Evolutionary conservation across 2,329 filamentous ascomycete genomes (phyloP).

Genomic region (Paraphoma chrysanthemicola): DNA sequence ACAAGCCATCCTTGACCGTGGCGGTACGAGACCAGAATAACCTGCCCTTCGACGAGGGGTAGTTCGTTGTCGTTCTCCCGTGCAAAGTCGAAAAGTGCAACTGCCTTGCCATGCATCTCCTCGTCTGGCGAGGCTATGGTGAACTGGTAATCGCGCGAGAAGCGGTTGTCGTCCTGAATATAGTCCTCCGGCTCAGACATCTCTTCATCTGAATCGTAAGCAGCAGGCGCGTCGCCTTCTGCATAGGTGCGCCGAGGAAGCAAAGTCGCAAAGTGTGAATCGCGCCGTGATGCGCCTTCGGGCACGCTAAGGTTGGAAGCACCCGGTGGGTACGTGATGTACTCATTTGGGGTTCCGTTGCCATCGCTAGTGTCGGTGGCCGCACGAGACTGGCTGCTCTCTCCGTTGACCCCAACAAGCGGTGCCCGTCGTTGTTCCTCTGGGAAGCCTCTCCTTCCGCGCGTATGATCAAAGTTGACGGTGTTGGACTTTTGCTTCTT

Average conservation of each 20-base stretch:
- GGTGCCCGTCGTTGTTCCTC: slow-evolving; percentile 54
- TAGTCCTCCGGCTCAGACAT: slow-evolving; percentile 58
- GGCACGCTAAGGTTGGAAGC: slow-evolving; percentile 43
- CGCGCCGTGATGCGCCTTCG: slow-evolving; percentile 49
- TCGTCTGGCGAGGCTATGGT: slow-evolving; percentile 95
- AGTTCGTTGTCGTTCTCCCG: slow-evolving; percentile 97
- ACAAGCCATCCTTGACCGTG: slow-evolving; percentile 98
- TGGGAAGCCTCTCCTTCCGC: slow-evolving; percentile 40
- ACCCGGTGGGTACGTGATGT: slow-evolving; percentile 76
- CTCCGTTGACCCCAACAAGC: slow-evolving; percentile 60
- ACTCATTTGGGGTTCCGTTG: slow-evolving; percentile 79
- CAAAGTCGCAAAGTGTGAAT: slow-evolving; percentile 62
- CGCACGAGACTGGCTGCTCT: slow-evolving; percentile 78
- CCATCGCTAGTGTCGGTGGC: slow-evolving; percentile 72
- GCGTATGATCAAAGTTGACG: slow-evolving; percentile 49
- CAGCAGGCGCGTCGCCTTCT: slow-evolving; percentile 47
- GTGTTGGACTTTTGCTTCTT: slow-evolving; percentile 73
- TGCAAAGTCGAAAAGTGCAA: slow-evolving; percentile 93
- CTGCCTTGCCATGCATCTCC: slow-evolving; percentile 95
- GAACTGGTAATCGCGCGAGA: slow-evolving; percentile 91
- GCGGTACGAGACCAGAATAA: slow-evolving; percentile 94
- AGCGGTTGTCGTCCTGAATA: slow-evolving; percentile 73
- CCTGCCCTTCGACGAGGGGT: slow-evolving; percentile 89
- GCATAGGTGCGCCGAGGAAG: slow-evolving; percentile 52
- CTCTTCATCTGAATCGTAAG: slow-evolving; percentile 56